Base-by-base conservation (phyloP, 208 protist genomes). In the Wallacemonas sp. region DNA sequence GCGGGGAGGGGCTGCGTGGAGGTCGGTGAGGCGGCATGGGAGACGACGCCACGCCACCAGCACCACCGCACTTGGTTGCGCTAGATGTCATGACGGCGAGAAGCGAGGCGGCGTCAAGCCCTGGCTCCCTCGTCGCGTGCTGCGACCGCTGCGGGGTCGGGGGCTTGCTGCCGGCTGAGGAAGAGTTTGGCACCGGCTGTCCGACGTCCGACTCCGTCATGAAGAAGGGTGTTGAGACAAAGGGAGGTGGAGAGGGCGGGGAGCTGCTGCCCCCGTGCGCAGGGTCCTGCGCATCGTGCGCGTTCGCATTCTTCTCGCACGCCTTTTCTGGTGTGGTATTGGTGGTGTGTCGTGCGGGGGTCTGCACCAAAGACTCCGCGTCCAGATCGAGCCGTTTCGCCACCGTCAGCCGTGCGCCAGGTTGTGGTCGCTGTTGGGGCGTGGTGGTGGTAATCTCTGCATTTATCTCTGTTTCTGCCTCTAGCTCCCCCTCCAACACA, bases 21-120 rank as follows among this genome's bases (percentile, higher is more conserved):
- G 51, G 51, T 5, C 51, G 51, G 3, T 58, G 51, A 3, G 24
- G 51, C 17, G 51, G 19, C 42, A 59, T 73, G 33, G 45, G 17
- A 12, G 66, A 19, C 14, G 30, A 26, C 38, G 8, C 51, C 39
- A 67, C 36, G 55, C 30, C n/a, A n/a, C n/a, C n/a, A n/a, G n/a
- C n/a, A n/a, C n/a, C n/a, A n/a, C n/a, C n/a, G n/a, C n/a, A n/a
- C n/a, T n/a, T n/a, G n/a, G n/a, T n/a, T n/a, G n/a, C n/a, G n/a
- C n/a, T n/a, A n/a, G n/a, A n/a, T n/a, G n/a, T n/a, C n/a, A n/a
- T n/a, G n/a, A n/a, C n/a, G n/a, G n/a, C n/a, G n/a, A n/a, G n/a
- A n/a, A n/a, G n/a, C n/a, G n/a, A n/a, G n/a, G n/a, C n/a, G n/a
- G n/a, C 24, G 36, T 45, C 56, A 66, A 51, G 15, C 0, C 14